Percentiles rank a stretch among this genome's conserved stretches.
Evolutionary conservation across 2,329 filamentous ascomycete genomes (phyloP).

Genomic region (Exutisphaerella laricina): DNA sequence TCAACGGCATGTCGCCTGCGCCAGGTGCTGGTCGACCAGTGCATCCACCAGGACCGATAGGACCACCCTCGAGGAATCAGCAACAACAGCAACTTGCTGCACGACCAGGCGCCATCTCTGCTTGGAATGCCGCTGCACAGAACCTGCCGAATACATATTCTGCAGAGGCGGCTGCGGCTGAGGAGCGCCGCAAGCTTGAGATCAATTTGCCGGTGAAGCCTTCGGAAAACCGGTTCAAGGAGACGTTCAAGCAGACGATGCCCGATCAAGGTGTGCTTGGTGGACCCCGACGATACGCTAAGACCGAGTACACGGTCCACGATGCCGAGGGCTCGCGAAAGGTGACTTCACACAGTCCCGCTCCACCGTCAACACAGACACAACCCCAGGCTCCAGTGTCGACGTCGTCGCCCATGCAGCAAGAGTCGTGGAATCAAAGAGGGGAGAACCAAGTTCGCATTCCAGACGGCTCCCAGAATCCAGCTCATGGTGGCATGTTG

Average conservation of each 20-base stretch:
- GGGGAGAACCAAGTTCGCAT: slow-evolving; percentile 31
- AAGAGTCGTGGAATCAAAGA: slow-evolving; percentile 17
- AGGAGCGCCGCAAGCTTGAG: slow-evolving; percentile 15
- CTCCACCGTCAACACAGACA: slow-evolving; percentile 32
- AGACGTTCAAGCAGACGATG: slow-evolving; percentile 35
- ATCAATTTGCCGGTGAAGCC: slow-evolving; percentile 4
- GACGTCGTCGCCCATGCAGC: slow-evolving; percentile 20
- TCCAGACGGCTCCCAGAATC: slow-evolving; percentile 29
- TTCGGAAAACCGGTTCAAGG: slow-evolving; percentile 24
- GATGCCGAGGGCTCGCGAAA: slow-evolving; percentile 26
- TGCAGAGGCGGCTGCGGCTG: slow-evolving; percentile 17
- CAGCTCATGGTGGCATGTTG: slow-evolving; percentile 25
- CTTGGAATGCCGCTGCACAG: slow-evolving; percentile 28
- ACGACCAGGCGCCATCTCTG: slow-evolving; percentile 18
- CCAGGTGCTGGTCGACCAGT: slow-evolving; percentile 28
- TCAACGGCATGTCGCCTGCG: slow-evolving; percentile 29
- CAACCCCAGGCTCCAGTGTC: slow-evolving; percentile 29
- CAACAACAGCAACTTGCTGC: slow-evolving; percentile 18
- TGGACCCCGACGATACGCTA: slow-evolving; percentile 25
- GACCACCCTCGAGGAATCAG: slow-evolving; percentile 32
- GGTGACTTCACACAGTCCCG: slow-evolving; percentile 24
- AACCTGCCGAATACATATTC: slow-evolving; percentile 25
- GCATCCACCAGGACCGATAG: slow-evolving; percentile 33
- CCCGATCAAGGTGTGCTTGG: slow-evolving; percentile 25
- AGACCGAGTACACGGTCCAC: slow-evolving; percentile 28